Base-by-base conservation (phyloP, 306 rosid genomes). In the Vigna reflexopilosa region DNA sequence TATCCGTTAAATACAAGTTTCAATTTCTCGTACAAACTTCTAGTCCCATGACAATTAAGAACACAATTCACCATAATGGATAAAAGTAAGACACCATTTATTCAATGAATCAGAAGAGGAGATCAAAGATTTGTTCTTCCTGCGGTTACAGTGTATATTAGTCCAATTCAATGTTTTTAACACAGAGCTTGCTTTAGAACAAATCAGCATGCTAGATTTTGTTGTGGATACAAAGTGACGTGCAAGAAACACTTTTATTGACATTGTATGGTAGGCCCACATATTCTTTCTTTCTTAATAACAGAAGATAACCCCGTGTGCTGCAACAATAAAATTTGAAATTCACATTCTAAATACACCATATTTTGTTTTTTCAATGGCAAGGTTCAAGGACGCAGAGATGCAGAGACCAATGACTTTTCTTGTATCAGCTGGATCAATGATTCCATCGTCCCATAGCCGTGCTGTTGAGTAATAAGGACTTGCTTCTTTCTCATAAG, bases 361-460 rank as follows among this genome's bases (percentile, higher is more conserved):
- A 61, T 78, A 94, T 85, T 89, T 92, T 77, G 98, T 92, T 32
- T 82, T 87, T 87, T 91, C 86, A 2, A 84, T 81, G 74, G 66
- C 85, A 66, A 93, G 91, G 89, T 91, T 89, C 79, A 68, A 59
- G 64, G 95, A 92, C 30, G 97, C 93, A 32, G 98, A 95, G 68
- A 95, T 63, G 81, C 85, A 87, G 54, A 95, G 87, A 38, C 97
- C 98, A 20, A 95, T 84, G 13, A 92, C 61, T 83, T 78, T 95
- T 86, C 98, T 88, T 38, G 96, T 91, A 83, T 95, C 98, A 1
- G 98, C 98, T 51, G 98, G 98, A 86, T 95, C 98, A 77, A 92
- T 89, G 68, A 95, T 82, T 77, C 98, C 98, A 80, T 92, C 98
- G 45, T 95, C 98, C 98, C 98, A 89, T 11, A 95, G 89, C 91